Conservation (phyloP, 352 stramenopile genomes). For the Thraustochytrium sp. region DNA sequence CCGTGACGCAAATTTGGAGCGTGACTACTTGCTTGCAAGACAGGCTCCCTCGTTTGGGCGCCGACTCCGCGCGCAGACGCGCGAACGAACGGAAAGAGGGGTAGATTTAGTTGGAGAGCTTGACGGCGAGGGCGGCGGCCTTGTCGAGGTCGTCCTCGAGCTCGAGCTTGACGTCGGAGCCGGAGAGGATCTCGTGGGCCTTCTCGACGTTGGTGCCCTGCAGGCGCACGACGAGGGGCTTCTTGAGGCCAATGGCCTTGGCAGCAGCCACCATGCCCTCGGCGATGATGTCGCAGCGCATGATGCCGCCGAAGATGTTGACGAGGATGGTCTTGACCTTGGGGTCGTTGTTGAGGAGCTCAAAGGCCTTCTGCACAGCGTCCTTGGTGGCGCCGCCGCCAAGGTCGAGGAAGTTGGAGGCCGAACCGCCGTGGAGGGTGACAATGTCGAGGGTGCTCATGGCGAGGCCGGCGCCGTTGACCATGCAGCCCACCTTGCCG, state of each 20-base stretch:
- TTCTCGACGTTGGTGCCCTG: slow-evolving; percentile 94
- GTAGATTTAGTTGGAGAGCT: background rate
- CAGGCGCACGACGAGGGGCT: slow-evolving; percentile 95
- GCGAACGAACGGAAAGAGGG: background rate
- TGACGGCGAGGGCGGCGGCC: slow-evolving; percentile 86
- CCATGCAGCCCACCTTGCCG: slow-evolving; percentile 98
- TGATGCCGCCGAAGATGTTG: slow-evolving; percentile 99
- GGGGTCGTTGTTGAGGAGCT: slow-evolving; percentile 78
- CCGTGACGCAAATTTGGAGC: too few species aligned
- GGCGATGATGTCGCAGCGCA: slow-evolving; percentile 94
- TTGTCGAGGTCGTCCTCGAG: slow-evolving; percentile 88
- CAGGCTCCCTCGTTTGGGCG: too few species aligned
- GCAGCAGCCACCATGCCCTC: slow-evolving; percentile 90
- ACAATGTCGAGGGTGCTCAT: slow-evolving; percentile 99
- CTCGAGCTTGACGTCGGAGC: slow-evolving; percentile 87
- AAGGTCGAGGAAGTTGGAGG: slow-evolving; percentile 98
- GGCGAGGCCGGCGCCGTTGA: slow-evolving; percentile 96
- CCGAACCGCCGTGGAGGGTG: slow-evolving; percentile 89
- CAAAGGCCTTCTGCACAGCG: slow-evolving; percentile 79
- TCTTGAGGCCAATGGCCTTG: slow-evolving; percentile 90
- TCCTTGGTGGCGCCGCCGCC: slow-evolving; percentile 84
- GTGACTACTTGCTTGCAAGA: too few species aligned
- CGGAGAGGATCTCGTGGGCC: slow-evolving; percentile 84
- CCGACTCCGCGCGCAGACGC: background rate
- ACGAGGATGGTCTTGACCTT: slow-evolving; percentile 96